Conservation (phyloP, 352 stramenopile genomes). For the Globisporangium solare region DNA sequence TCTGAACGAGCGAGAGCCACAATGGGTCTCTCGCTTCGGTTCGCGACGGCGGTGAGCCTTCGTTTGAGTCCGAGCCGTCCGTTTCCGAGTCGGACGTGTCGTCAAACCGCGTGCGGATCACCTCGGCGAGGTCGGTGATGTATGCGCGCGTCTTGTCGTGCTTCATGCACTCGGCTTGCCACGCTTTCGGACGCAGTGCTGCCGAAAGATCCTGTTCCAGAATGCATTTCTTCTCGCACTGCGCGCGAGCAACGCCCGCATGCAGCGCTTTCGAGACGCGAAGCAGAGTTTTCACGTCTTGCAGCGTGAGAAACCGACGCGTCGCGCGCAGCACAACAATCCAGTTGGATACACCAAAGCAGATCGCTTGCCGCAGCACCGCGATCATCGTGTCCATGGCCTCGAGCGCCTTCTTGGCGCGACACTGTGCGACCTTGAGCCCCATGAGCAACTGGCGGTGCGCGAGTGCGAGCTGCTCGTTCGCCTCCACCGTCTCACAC, state of each 20-base stretch:
- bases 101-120: conserved; percentile 35
- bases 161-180: conserved; percentile 44
- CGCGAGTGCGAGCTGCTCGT: conserved; percentile 55
- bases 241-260: conserved; percentile 14
- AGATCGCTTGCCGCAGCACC: conserved; percentile 40
- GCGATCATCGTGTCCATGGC: conserved; percentile 54
- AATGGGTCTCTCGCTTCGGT: background rate
- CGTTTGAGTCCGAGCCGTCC: conserved; percentile 33
- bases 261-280: conserved; percentile 30
- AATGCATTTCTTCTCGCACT: conserved; percentile 28
- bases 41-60: background rate
- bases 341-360: conserved; percentile 23
- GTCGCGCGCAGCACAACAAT: conserved; percentile 21
- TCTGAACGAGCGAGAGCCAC: conserved; percentile 13
- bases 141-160: conserved; percentile 43
- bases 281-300: conserved; percentile 35
- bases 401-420: conserved; percentile 44
- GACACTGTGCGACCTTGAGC: conserved; percentile 57
- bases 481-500: conserved; percentile 53
- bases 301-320: conserved; percentile 35
- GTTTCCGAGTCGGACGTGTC: conserved; percentile 47
- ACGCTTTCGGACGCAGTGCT: conserved; percentile 23
- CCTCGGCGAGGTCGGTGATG: conserved; percentile 50
- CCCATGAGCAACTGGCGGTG: conserved; percentile 68
- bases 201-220: conserved; percentile 14